Evolutionary conservation across 1,139 yeast genomes (phyloP), one percentile per base, ranked within the genome.

Genomic region (Schizosaccharomyces versatilis): DNA sequence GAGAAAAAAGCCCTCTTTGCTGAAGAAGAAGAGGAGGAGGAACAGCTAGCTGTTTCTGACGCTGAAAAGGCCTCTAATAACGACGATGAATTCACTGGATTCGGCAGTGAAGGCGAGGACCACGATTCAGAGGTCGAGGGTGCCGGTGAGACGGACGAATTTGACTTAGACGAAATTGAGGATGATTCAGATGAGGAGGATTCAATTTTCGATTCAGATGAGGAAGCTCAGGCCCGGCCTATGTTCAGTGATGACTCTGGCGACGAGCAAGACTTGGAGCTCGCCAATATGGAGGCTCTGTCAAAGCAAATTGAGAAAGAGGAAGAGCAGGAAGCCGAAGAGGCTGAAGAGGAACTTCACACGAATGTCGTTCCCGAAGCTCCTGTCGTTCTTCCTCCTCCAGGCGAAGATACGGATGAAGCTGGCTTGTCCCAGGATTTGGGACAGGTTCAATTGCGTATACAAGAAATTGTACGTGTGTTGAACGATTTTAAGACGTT

Each of bases 401-500:
- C 44, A 15, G 19, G 90, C 80, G 65, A 76, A 74, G 60, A 94
- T 83, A 68, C 77, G 48, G 55, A 54, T n/a, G 54, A 54, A 38
- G 71, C 72, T 47, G 67, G 68, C 48, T 55, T 81, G 64, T 88
- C 95, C 58, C 74, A 71, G 51, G 95, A 88, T 65, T 74, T 88
- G 55, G 82, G 86, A 9, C 74, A 84, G 64, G 76, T 84, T 15
- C 79, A 97, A 69, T 84, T 96, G 32, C 78, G 99, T 69, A 88
- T 93, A 81, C 79, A 90, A 61, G 98, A 93, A 71, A 78, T 93
- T 59, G 93, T 86, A 54, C 88, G 88, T 68, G 96, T 90, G n/a
- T 75, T 93, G 62, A 97, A 88, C 67, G 85, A 90, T 68, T 86
- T 88, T 70, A 81, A 81, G 65, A 81, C 74, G 53, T 68, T 86